Evolutionary conservation across 768 basidiomycete species (phyloP), one percentile per base, ranked within the genome.

Genomic region (Holtermanniella nyarrowii): DNA sequence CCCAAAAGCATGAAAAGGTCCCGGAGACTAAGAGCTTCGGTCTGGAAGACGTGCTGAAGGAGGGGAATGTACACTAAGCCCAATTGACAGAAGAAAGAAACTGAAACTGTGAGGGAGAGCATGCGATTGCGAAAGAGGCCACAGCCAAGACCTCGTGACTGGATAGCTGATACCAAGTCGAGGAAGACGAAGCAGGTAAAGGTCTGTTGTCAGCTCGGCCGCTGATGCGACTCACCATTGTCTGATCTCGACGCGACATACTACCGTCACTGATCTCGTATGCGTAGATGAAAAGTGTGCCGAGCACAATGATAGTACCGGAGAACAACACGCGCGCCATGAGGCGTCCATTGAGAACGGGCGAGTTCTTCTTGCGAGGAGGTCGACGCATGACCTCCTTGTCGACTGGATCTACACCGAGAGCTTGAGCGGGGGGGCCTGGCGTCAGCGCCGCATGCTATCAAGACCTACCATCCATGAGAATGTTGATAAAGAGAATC

Each of bases 401-500:
- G 69, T 95, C 88, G 18, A 93, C 88, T 12, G 93, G 93, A 73
- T 97, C 93, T 5, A 97, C 93, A 49, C 93, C 93, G 39, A 97
- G 77, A 49, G 88, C 90, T 70, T 95, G 90, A 64, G 88, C 89
- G 2, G 90, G 90, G 10, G 90, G 90, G 7, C 88, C 87, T 89
- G 54, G 0, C 44, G 66, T 23, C 42, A 42, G 5, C 55, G 26
- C 13, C 39, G 21, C 26, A 48, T 26, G 24, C 18, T 47, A 53
- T 22, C 4, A 26, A 37, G 16, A 71, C 78, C 26, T 51, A 84
- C 89, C 90, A 58, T 97, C 93, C 91, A 97, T 97, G 44, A 97
- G 79, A 67, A 96, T 95, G 73, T 97, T 96, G 65, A 96, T 96
- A 69, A 95, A 97, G n/a, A 97, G 74, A 62, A 97, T 97, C 71